These are phyloP conservation scores for Akebia trifoliata DNA, from an alignment of 164 flowering plant species.

Conservation along the genomic window DNA sequence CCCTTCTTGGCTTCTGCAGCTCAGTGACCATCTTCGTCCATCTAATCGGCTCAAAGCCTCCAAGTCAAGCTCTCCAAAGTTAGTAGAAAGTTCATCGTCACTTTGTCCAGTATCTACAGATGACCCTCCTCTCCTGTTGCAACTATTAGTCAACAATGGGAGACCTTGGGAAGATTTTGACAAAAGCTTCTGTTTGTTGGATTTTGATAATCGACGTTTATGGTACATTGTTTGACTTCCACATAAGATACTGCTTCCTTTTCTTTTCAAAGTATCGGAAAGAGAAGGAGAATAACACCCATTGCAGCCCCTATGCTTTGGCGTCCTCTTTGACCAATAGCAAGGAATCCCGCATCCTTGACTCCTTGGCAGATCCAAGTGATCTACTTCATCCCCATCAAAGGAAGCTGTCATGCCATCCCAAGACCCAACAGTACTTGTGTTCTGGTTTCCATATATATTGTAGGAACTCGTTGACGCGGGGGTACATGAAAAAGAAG, in stretches of 20 bases:
- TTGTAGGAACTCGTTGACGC: slow-evolving; percentile 76
- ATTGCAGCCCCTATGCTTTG: slow-evolving; percentile 54
- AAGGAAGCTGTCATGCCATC: slow-evolving; percentile 67
- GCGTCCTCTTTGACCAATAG: slow-evolving; percentile 76
- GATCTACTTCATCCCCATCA: slow-evolving; percentile 68
- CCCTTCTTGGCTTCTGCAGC: slow-evolving; percentile 76
- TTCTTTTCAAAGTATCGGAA: slow-evolving; percentile 79
- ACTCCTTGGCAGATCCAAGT: slow-evolving; percentile 58
- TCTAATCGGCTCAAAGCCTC: slow-evolving; percentile 92
- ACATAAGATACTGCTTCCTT: slow-evolving; percentile 69
- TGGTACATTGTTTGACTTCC: slow-evolving; percentile 52
- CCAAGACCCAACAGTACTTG: slow-evolving; percentile 75
- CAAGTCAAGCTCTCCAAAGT: slow-evolving; percentile 86
- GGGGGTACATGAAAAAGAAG: slow-evolving; percentile 72
- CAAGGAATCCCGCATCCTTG: slow-evolving; percentile 95
- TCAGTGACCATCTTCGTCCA: slow-evolving; percentile 88
- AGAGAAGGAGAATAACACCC: slow-evolving; percentile 84
- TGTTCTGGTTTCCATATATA: slow-evolving; percentile 38
- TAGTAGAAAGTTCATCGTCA: slow-evolving; percentile 85
- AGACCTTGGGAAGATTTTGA: slow-evolving; percentile 50
- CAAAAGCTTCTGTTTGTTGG: slow-evolving; percentile 37
- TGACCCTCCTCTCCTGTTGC: slow-evolving; percentile 50
- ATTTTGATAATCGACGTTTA: slow-evolving; percentile 28
- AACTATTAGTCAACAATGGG: slow-evolving; percentile 57
- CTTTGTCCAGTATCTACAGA: slow-evolving; percentile 54